phyloP scores from a whole-genome alignment of 2,329 filamentous ascomycete species.

The Colletotrichum limetticola region DNA sequence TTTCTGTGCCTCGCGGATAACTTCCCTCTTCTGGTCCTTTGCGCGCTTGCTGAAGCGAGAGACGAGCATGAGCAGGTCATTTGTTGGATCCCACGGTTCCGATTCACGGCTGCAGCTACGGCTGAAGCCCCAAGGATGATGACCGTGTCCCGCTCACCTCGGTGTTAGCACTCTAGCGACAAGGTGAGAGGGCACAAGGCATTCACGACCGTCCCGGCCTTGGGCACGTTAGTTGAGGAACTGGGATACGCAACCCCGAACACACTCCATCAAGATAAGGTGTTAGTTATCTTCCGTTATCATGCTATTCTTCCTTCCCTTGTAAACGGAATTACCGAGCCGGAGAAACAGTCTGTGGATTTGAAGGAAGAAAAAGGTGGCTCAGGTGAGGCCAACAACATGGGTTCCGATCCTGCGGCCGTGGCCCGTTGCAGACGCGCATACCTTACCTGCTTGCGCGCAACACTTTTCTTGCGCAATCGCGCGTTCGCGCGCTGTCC shows the following conservation, averaged over 20 bases:
- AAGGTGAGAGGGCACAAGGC: background rate
- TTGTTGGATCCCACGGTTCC: background rate
- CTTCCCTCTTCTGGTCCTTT: background rate
- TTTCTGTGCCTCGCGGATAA: background rate
- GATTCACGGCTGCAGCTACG: background rate
- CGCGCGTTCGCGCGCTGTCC: background rate
- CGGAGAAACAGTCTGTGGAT: too few species aligned
- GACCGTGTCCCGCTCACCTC: slow-evolving; percentile 11
- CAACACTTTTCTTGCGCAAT: slow-evolving; percentile 2
- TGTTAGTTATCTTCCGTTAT: too few species aligned
- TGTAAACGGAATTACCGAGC: too few species aligned
- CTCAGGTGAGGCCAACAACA: background rate
- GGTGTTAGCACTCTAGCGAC: slow-evolving; percentile 25
- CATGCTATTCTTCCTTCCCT: too few species aligned
- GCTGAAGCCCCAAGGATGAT: background rate
- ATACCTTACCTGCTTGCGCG: background rate
- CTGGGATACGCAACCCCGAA: too few species aligned
- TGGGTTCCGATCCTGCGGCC: background rate
- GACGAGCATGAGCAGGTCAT: background rate
- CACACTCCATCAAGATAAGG: too few species aligned
- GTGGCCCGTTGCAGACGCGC: background rate
- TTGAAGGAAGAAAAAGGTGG: too few species aligned
- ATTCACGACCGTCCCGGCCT: too few species aligned
- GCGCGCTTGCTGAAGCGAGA: background rate
- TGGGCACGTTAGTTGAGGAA: too few species aligned